These are phyloP conservation scores for Mucor mucedo DNA, from an alignment of 371 early-diverging fungal genomes.

Conservation along the genomic window DNA sequence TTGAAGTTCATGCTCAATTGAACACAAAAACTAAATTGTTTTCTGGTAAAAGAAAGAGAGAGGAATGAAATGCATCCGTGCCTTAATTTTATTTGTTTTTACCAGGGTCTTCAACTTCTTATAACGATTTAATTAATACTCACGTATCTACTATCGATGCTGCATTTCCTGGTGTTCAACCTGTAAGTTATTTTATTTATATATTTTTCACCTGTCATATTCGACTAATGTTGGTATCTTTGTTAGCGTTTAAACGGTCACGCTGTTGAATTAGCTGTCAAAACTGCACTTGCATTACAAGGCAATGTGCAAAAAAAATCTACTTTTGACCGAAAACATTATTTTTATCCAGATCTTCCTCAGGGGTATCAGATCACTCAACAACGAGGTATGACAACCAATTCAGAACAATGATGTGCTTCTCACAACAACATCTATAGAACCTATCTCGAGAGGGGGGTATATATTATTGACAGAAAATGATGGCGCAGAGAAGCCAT, in stretches of 20 bases:
- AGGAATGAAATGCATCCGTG: no score
- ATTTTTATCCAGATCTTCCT: slow-evolving; percentile 92
- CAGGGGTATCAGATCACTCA: slow-evolving; percentile 96
- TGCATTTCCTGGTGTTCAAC: slow-evolving; percentile 83
- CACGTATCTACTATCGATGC: slow-evolving; percentile 79
- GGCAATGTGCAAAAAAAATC: slow-evolving; percentile 69
- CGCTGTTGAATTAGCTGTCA: slow-evolving; percentile 75
- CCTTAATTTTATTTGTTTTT: background rate
- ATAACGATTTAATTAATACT: slow-evolving; percentile 71
- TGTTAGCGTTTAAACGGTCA: slow-evolving; percentile 71
- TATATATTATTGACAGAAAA: slow-evolving; percentile 49
- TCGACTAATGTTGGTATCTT: background rate
- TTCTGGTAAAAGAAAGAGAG: slow-evolving; percentile 56
- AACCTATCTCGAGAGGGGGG: slow-evolving; percentile 75
- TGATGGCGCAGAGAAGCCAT: slow-evolving; percentile 58
- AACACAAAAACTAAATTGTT: slow-evolving; percentile 81
- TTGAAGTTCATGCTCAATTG: slow-evolving; percentile 92
- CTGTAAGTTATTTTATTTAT: slow-evolving; percentile 31
- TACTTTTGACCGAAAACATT: slow-evolving; percentile 92
- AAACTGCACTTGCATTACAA: slow-evolving; percentile 74
- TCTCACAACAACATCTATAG: slow-evolving; percentile 27
- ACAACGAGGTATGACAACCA: slow-evolving; percentile 58
- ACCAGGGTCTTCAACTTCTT: slow-evolving; percentile 55
- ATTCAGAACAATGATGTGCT: background rate
- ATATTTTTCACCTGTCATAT: background rate